These are phyloP conservation scores for Neurospora sp. DNA, from an alignment of 495 filamentous ascomycete species.

Conservation along the genomic window DNA sequence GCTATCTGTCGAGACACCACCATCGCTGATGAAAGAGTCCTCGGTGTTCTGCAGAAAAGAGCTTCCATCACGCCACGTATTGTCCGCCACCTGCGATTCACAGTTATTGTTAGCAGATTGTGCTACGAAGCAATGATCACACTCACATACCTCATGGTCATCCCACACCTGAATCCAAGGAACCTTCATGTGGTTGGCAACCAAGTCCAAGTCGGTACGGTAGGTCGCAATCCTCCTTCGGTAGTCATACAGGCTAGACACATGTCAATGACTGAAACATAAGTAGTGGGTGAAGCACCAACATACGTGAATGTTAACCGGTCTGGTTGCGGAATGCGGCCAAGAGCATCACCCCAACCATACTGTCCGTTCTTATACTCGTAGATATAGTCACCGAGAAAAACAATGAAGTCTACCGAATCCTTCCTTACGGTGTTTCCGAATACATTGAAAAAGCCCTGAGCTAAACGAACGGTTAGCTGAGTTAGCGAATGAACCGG, in stretches of 20 bases:
- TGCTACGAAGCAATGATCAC: not conserved
- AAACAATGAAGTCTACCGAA: slow-evolving; percentile 54
- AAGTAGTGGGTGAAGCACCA: slow-evolving; percentile 14
- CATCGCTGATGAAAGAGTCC: slow-evolving; percentile 47
- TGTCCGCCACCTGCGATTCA: slow-evolving; percentile 44
- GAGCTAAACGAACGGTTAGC: slow-evolving; percentile 15
- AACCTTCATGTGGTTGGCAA: slow-evolving; percentile 45
- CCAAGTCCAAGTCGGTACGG: slow-evolving; percentile 51
- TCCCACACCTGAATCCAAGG: slow-evolving; percentile 66
- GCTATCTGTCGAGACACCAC: slow-evolving; percentile 53
- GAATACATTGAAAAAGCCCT: slow-evolving; percentile 52
- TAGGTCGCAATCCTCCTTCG: slow-evolving; percentile 50
- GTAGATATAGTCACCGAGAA: slow-evolving; percentile 63
- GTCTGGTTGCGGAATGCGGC: slow-evolving; percentile 45
- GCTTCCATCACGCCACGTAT: slow-evolving; percentile 48
- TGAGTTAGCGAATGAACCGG: not conserved
- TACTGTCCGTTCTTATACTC: slow-evolving; percentile 49
- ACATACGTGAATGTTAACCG: slow-evolving; percentile 37
- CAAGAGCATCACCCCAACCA: slow-evolving; percentile 42
- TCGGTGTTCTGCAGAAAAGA: slow-evolving; percentile 50
- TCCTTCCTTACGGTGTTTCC: slow-evolving; percentile 58
- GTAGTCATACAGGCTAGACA: slow-evolving; percentile 46
- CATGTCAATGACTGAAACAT: slow-evolving; percentile 15
- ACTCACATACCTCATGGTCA: slow-evolving; percentile 39
- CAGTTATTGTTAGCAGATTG: not conserved